Conservation (phyloP, 495 filamentous ascomycete species). For the Emericellopsis terricola region DNA sequence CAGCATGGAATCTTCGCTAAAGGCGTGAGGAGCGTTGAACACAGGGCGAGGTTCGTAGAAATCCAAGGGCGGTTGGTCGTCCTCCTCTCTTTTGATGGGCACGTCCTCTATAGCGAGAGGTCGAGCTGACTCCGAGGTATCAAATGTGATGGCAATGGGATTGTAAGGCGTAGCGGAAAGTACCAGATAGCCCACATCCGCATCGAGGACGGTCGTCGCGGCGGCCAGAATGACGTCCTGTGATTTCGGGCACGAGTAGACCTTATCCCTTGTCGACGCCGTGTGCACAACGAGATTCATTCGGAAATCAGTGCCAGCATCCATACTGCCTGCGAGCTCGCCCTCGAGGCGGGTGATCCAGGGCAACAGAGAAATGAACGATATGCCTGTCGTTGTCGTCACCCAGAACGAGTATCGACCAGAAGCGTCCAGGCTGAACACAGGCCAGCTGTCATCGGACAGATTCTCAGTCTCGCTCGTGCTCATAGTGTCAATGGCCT, state of each 20-base stretch:
- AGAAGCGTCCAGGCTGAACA: constrained; percentile 52
- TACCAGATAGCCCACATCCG: constrained; percentile 63
- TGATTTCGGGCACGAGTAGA: constrained; percentile 29
- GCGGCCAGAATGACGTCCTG: constrained; percentile 31
- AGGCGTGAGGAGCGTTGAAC: constrained; percentile 48
- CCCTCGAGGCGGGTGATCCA: constrained; percentile 64
- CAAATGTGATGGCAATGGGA: constrained; percentile 48
- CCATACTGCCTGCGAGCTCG: constrained; percentile 48
- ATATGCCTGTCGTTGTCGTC: constrained; percentile 52
- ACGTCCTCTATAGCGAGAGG: constrained; percentile 14
- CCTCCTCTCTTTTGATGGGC: constrained; percentile 14
- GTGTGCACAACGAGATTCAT: constrained; percentile 49
- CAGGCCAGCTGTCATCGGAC: constrained; percentile 42
- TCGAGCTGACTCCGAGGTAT: constrained; percentile 35
- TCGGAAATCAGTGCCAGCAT: constrained; percentile 53
- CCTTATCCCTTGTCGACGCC: constrained; percentile 38
- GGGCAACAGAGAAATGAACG: constrained; percentile 47
- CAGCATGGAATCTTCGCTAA: constrained; percentile 41
- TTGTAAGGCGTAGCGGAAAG: constrained; percentile 46
- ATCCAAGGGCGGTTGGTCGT: constrained; percentile 15
- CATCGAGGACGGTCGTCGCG: constrained; percentile 48
- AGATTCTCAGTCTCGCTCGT: constrained; percentile 27
- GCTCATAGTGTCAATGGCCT: constrained; percentile 42
- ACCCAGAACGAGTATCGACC: constrained; percentile 67
- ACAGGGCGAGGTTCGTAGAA: constrained; percentile 39